Evolutionary conservation across 805 yeast species (phyloP).

Genomic region (Jamesozyma lodderae): DNA sequence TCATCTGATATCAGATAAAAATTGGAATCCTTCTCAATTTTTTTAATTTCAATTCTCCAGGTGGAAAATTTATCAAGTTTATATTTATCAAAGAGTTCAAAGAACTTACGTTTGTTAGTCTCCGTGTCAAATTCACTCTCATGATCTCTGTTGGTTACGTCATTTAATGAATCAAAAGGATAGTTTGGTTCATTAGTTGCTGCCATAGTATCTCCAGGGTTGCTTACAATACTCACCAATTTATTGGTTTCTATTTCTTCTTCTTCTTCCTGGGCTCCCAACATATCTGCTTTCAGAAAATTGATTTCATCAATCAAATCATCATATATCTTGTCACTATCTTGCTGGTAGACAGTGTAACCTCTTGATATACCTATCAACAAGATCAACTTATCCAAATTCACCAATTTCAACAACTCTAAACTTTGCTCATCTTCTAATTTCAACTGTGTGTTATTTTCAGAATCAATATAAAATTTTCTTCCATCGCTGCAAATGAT

Average conservation of each 20-base stretch:
- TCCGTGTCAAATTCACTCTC: conserved; percentile 1
- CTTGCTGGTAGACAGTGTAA: conserved; percentile 3
- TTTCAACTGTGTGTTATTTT: conserved; percentile 16
- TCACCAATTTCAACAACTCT: conserved; percentile 22
- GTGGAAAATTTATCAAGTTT: conserved; percentile 36
- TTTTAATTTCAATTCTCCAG: conserved; percentile 40
- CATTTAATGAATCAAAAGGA: background rate
- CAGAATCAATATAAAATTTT: conserved; percentile 33
- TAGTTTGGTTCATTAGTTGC: conserved; percentile 6
- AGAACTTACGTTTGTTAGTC: conserved; percentile 19
- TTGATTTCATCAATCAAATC: conserved; percentile 12
- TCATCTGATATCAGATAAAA: conserved; percentile 32
- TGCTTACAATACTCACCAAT: background rate
- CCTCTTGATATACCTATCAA: conserved; percentile 23
- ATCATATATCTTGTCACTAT: conserved; percentile 11
- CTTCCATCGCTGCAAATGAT: conserved; percentile 36
- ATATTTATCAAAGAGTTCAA: conserved; percentile 28
- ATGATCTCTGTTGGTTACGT: background rate
- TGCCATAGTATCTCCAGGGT: conserved; percentile 9
- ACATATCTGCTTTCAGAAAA: conserved; percentile 8
- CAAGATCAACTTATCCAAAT: conserved; percentile 20
- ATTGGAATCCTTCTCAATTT: conserved; percentile 35
- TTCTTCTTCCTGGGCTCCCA: conserved; percentile 1
- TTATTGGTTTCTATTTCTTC: background rate
- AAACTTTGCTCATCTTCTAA: conserved; percentile 29